Percentiles rank a stretch among this genome's conserved stretches.
phyloP scores from a whole-genome alignment of 768 basidiomycete species.

The Mrakia hoshinonis region DNA sequence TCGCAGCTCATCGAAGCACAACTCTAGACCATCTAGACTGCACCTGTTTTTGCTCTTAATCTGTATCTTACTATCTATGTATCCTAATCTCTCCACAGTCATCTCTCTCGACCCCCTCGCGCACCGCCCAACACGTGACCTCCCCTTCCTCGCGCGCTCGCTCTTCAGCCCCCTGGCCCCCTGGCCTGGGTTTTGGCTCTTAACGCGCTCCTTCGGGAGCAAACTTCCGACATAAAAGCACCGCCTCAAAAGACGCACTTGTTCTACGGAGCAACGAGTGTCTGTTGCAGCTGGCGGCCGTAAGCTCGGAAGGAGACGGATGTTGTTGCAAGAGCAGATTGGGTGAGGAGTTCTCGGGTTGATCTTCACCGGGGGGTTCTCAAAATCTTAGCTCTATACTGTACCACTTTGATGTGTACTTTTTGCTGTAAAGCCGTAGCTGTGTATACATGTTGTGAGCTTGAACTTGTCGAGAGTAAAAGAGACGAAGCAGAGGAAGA shows the following conservation, averaged over 20 bases:
- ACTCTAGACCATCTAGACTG: conserved; percentile 2
- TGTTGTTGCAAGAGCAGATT: conserved; percentile 29
- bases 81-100: too few relatives aligned
- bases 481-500: too few relatives aligned
- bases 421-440: neutral
- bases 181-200: neutral
- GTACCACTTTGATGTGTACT: neutral
- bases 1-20: conserved; percentile 17
- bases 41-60: too few relatives aligned
- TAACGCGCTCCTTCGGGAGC: too few relatives aligned
- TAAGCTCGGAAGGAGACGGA: conserved; percentile 29
- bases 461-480: neutral
- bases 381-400: conserved; percentile 31
- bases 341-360: conserved; percentile 26
- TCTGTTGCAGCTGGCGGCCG: conserved; percentile 28
- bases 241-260: conserved; percentile 28
- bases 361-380: conserved; percentile 24
- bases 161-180: neutral
- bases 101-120: neutral
- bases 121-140: neutral
- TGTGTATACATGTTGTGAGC: neutral
- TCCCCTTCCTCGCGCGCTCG: neutral
- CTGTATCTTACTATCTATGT: too few relatives aligned
- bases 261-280: conserved; percentile 17
- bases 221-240: conserved; percentile 22